These are phyloP conservation scores for Fusarium sp. DNA, from an alignment of 2,329 filamentous ascomycete genomes.

Conservation along the genomic window DNA sequence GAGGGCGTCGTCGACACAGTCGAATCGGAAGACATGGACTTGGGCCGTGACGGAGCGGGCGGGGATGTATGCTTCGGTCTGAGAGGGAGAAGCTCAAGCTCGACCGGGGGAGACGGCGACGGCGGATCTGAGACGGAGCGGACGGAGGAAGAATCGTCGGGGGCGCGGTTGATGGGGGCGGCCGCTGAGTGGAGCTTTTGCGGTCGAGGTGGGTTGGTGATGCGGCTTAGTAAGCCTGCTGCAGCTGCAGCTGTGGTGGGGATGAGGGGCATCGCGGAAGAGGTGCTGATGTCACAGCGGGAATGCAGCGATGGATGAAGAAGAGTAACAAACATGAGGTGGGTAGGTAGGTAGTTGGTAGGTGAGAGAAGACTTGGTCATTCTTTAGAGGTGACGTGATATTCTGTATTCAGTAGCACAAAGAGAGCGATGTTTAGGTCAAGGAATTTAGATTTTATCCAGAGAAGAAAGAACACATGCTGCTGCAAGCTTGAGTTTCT, in stretches of 20 bases:
- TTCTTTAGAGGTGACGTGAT: background rate
- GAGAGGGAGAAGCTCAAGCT: constrained; percentile 13
- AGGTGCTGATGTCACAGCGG: constrained; percentile 18
- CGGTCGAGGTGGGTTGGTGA: constrained; percentile 6
- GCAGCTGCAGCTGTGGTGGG: constrained; percentile 23
- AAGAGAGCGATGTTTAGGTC: background rate
- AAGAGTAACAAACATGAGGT: constrained; percentile 6
- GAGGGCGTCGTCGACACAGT: constrained; percentile 6
- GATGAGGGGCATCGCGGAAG: constrained; percentile 29
- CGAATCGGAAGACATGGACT: background rate
- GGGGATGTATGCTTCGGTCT: background rate
- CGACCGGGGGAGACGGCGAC: constrained; percentile 14
- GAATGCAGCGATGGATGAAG: background rate
- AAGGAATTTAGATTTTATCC: background rate
- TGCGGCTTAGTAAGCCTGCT: constrained; percentile 32
- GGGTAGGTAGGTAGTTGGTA: constrained; percentile 25
- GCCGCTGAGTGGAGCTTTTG: constrained; percentile 23
- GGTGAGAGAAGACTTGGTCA: background rate
- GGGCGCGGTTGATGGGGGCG: constrained; percentile 11
- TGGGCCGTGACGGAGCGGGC: background rate
- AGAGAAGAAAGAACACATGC: background rate
- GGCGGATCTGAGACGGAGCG: constrained; percentile 20
- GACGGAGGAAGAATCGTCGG: constrained; percentile 28
- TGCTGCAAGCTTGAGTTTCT: constrained; percentile 2
- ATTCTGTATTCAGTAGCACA: background rate